Evolutionary conservation across 306 rosid genomes (phyloP).

Genomic region (Herpetospermum pedunculosum): DNA sequence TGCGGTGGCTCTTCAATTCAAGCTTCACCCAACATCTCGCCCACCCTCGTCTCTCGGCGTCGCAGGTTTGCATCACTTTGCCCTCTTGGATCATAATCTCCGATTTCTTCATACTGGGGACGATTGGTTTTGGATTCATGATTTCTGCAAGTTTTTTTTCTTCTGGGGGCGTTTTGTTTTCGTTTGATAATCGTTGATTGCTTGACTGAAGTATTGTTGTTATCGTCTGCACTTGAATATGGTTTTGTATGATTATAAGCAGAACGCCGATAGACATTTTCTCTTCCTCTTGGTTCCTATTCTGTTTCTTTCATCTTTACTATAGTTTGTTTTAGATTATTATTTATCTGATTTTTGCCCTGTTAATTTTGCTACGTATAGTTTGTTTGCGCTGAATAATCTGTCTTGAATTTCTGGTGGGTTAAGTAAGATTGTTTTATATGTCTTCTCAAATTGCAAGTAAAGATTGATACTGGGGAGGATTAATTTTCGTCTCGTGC

Average conservation of each 20-base stretch:
- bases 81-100: neutral
- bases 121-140: neutral
- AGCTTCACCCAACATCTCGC: neutral
- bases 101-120: neutral
- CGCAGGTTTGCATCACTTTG: neutral
- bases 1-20: neutral
- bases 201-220: neutral
- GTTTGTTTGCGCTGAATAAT: neutral
- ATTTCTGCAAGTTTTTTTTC: neutral
- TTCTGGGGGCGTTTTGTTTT: neutral
- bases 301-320: neutral
- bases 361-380: neutral
- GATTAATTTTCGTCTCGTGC: too few relatives aligned
- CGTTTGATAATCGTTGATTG: neutral
- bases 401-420: too few relatives aligned
- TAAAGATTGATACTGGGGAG: too few relatives aligned
- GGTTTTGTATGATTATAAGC: neutral
- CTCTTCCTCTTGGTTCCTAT: neutral
- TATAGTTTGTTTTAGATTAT: neutral
- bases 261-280: neutral
- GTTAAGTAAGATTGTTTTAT: too few relatives aligned
- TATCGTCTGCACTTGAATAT: neutral
- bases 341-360: neutral
- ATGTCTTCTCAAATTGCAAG: too few relatives aligned
- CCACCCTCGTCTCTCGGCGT: neutral